phyloP scores from a whole-genome alignment of 2,329 filamentous ascomycete species.

The Aspergillus sclerotialis region DNA sequence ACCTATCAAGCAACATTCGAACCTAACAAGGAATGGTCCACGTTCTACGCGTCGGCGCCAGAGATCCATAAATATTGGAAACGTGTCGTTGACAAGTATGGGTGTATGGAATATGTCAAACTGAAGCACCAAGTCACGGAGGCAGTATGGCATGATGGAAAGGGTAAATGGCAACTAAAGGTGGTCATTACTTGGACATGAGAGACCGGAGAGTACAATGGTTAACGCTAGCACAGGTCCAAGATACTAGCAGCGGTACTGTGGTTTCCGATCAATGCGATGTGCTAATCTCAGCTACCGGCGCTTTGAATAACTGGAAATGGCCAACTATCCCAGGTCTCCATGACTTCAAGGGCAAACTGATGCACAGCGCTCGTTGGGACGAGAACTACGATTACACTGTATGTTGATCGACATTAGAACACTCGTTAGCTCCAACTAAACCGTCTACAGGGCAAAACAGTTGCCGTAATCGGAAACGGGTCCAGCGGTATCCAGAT shows the following conservation, averaged over 20 bases:
- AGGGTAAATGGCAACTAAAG: conserved; percentile 21
- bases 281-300: conserved; percentile 32
- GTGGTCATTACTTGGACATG: conserved; percentile 7
- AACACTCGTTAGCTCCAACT: neutral
- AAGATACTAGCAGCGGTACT: conserved; percentile 15
- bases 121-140: conserved; percentile 39
- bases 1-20: conserved; percentile 48
- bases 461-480: conserved; percentile 31
- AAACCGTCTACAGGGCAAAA: conserved; percentile 18
- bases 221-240: conserved; percentile 8
- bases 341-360: conserved; percentile 39
- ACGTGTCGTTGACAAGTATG: conserved; percentile 36
- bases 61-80: conserved; percentile 47
- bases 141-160: conserved; percentile 37
- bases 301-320: conserved; percentile 36
- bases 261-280: conserved; percentile 22
- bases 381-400: conserved; percentile 29
- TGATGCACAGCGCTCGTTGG: conserved; percentile 41
- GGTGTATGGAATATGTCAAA: conserved; percentile 43
- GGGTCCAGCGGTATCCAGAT: conserved; percentile 38
- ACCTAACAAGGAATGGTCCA: conserved; percentile 41
- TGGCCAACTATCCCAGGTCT: conserved; percentile 43
- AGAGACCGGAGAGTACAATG: neutral
- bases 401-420: conserved; percentile 7
- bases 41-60: conserved; percentile 41